phyloP scores from a whole-genome alignment of 2,329 filamentous ascomycete species.

The Botrytis medusae region DNA sequence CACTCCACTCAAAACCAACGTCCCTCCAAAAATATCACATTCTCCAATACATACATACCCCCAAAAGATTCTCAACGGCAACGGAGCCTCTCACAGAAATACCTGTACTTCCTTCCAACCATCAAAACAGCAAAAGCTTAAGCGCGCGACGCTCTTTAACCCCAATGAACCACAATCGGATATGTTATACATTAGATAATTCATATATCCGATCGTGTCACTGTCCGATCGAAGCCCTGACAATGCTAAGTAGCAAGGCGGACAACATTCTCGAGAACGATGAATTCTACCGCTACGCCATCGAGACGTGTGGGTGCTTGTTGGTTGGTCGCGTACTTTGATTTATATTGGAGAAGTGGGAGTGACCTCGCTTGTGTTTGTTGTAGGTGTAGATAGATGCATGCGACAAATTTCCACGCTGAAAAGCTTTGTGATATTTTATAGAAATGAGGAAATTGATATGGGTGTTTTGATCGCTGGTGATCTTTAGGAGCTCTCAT shows the following conservation, averaged over 20 bases:
- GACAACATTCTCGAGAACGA: constrained; percentile 2
- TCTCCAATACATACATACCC: background rate
- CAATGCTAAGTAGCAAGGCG: constrained; percentile 2
- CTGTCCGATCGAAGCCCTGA: background rate
- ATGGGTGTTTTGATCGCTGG: background rate
- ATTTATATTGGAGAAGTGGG: background rate
- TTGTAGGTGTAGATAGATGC: background rate
- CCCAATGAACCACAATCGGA: background rate
- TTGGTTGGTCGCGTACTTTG: background rate
- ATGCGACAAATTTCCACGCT: background rate
- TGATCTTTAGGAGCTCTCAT: background rate
- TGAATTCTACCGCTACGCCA: background rate
- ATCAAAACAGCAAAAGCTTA: background rate
- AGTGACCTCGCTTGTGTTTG: background rate
- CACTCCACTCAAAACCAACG: background rate
- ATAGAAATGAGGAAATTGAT: background rate
- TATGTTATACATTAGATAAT: background rate
- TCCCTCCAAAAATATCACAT: background rate
- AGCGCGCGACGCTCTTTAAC: background rate
- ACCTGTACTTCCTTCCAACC: background rate
- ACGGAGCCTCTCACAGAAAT: background rate
- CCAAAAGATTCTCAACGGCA: background rate
- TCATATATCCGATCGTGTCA: background rate
- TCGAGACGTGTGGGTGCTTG: background rate
- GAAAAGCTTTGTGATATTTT: background rate